These are phyloP conservation scores for Hirsutella minnesotensis DNA, from an alignment of 2,329 filamentous ascomycete species.

Conservation along the genomic window DNA sequence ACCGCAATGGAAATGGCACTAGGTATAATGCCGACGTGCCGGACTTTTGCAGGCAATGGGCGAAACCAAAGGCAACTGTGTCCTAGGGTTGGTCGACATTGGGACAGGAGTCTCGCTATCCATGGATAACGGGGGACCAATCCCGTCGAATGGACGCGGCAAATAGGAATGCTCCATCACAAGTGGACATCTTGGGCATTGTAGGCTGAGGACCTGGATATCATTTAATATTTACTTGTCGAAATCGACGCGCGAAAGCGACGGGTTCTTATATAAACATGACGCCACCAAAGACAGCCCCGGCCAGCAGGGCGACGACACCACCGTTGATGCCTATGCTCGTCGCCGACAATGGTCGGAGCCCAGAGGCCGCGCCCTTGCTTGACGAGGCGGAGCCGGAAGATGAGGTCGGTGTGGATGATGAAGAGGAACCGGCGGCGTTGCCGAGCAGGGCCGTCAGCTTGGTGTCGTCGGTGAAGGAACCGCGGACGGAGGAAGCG, in stretches of 20 bases:
- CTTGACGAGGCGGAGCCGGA: background rate
- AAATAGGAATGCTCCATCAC: too few species aligned
- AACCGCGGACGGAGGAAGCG: conserved; percentile 19
- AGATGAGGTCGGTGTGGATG: background rate
- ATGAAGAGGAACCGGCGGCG: conserved; percentile 3
- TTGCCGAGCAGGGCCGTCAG: conserved; percentile 21
- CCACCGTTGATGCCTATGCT: conserved; percentile 8
- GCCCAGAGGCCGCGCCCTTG: conserved; percentile 10
- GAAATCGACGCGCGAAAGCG: background rate
- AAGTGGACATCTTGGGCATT: too few species aligned
- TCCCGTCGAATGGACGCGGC: too few species aligned
- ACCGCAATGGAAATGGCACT: too few species aligned
- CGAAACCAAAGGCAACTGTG: too few species aligned
- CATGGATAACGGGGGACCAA: too few species aligned
- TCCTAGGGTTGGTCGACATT: too few species aligned
- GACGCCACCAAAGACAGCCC: conserved; percentile 16
- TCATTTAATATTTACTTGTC: too few species aligned
- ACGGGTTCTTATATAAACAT: background rate
- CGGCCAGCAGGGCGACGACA: conserved; percentile 13
- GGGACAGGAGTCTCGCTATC: too few species aligned
- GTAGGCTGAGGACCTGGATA: too few species aligned
- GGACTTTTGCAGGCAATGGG: too few species aligned
- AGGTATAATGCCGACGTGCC: too few species aligned
- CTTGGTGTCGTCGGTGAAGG: conserved; percentile 18
- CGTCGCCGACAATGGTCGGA: conserved; percentile 8